Evolutionary conservation across 495 filamentous ascomycete species (phyloP), one percentile per base, ranked within the genome.

Genomic region (Tuber indicum): DNA sequence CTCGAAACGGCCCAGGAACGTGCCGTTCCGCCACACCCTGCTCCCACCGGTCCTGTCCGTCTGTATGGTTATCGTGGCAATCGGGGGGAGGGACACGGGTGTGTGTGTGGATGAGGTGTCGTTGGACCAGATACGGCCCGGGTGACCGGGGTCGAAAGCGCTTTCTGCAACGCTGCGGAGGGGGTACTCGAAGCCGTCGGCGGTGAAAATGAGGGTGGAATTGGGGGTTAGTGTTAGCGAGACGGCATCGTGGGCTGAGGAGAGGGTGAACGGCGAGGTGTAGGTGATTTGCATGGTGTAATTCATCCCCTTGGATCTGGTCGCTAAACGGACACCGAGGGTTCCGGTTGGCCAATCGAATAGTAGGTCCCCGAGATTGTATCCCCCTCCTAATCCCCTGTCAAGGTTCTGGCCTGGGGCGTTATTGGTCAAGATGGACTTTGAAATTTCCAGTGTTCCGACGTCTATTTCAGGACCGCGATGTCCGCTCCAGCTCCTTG

Each of bases 381-480:
- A 9, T 6, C 52, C 21, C 19, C 70, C 39, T 5, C 78, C 71
- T 1, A 87, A 39, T 3, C 70, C 71, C 3, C 88, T 84, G 58
- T 89, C 87, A 5, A 89, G 86, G 70, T 89, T 88, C 77, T 89
- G 86, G 0, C 83, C 85, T 0, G 88, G 86, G 0, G 86, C 87
- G 1, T 79, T 84, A 9, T 84, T 74, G 0, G 85, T 83, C 10
- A 88, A 79, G n/a, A 85, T 77, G 17, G 76, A 79, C 42, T 88
- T 84, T 6, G 83, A 84, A 0, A 75, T 72, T 1, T 77, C 72
- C 2, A 88, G 75, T 7, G 58, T 83, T 5, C 75, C 72, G 19
- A 78, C 69, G 3, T 83, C 74, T 0, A 89, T 71, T 8, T 66
- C 75, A 1, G 83, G 82, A 0, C 88, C 87, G 1, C 85, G 83